Evolutionary conservation across 192 early-diverging fungal species (phyloP), one percentile per base, ranked within the genome.

Genomic region (Mortierella antarctica): DNA sequence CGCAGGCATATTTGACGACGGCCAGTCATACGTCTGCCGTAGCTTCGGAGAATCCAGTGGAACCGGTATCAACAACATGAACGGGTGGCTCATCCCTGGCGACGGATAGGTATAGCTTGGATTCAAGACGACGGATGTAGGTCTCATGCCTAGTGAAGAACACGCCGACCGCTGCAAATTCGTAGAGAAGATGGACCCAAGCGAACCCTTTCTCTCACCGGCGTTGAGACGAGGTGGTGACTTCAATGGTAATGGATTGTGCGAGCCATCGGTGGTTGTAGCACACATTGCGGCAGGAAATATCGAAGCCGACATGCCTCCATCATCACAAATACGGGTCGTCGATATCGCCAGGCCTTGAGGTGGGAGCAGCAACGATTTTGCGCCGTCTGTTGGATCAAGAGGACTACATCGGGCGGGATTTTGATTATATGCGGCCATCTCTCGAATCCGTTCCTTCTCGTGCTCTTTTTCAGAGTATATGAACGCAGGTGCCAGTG

Each of bases 391-490:
- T 31, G 31, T 31, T 31, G 31, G 3, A 31, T 31, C 31, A 3
- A 31, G 31, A 31, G 31, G 31, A 31, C 0, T 57, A 57, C 9
- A 23, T 2, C 9, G 21, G 21, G 55, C 41, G 7, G 31, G 57
- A 3, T 59, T 12, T 41, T 15, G 57, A 10, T 40, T 13, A 41
- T 1, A 40, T 23, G 6, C 44, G 9, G 31, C 31, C 11, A 8
- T 21, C 2, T 53, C 44, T 1, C 62, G 70, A 42, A 49, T 23
- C 8, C 73, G 73, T 14, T 67, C 65, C n/a, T 61, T 52, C 13
- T 72, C 77, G 4, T 80, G 60, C 10, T 67, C 70, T 46, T 68
- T 72, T 18, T 80, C 77, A 17, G 65, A 68, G 54, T 63, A 80
- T 1, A 62, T 51, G 49, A 63, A 80, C 7, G 39, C 53, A 39